phyloP scores from a whole-genome alignment of 23 red algal species.

The Pyropia yezoensis region DNA sequence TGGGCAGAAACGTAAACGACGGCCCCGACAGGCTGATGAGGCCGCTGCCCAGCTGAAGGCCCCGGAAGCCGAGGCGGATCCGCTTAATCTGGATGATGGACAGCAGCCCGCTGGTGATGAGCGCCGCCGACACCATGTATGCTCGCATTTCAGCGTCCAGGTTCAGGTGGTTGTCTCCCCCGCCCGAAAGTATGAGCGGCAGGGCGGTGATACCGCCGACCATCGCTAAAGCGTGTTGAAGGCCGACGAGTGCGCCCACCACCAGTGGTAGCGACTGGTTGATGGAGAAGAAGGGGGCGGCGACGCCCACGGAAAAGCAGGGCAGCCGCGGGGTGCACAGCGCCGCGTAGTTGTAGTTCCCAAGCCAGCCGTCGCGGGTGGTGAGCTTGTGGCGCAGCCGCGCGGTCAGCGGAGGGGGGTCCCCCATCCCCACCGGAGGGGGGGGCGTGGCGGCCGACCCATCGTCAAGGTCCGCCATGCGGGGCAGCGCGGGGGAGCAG shows the following conservation, averaged over 20 bases:
- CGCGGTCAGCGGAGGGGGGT: too few relatives aligned
- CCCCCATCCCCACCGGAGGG: too few relatives aligned
- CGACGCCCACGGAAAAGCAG: neutral
- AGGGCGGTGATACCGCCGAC: slow-evolving; percentile 55
- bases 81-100: slow-evolving; percentile 62
- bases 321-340: slow-evolving; percentile 51
- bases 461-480: too few relatives aligned
- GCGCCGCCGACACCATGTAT: slow-evolving; percentile 49
- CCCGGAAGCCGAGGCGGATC: slow-evolving; percentile 11
- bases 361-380: slow-evolving; percentile 32
- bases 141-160: slow-evolving; percentile 19
- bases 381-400: slow-evolving; percentile 21
- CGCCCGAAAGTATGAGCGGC: slow-evolving; percentile 35
- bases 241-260: slow-evolving; percentile 43
- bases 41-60: slow-evolving; percentile 57
- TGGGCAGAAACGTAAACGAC: slow-evolving; percentile 58
- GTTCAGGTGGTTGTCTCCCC: slow-evolving; percentile 16
- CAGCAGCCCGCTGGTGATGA: slow-evolving; percentile 44
- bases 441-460: too few relatives aligned
- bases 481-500: too few relatives aligned
- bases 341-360: slow-evolving; percentile 51
- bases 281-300: slow-evolving; percentile 43
- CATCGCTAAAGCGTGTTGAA: slow-evolving; percentile 70
- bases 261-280: slow-evolving; percentile 46
- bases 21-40: slow-evolving; percentile 54